Evolutionary conservation across 352 stramenopile species (phyloP), one percentile per base, ranked within the genome.

Genomic region (Globisporangium lucens): DNA sequence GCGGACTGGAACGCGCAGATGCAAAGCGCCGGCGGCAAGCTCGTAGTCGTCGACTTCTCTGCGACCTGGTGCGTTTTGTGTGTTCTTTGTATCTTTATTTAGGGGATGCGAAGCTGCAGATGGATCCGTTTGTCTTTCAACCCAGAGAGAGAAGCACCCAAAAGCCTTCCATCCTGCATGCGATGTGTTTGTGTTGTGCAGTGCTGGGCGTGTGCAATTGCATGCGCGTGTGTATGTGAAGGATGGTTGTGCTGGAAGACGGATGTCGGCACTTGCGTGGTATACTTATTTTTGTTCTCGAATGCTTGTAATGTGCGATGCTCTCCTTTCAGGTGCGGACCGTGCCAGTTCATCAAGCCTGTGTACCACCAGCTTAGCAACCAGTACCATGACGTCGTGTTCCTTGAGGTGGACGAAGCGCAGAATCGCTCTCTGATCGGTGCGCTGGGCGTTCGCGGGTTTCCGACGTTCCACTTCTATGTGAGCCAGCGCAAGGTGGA

Each of bases 391-490:
- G 89, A 96, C 70, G 90, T 97, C 36, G 85, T 97, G 57, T 97
- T 97, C 61, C 77, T 96, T 17, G 90, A 90, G 56, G 79, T 93
- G 53, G 85, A 94, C 49, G 87, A 97, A 73, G 90, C 78, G 33
- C 76, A 90, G 70, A 96, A 97, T 74, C 75, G 83, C 41, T 89
- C 92, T 63, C 72, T 97, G 36, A 94, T 97, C 69, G 52, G 76
- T 53, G 67, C 84, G 5, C 63, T 95, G 30, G 89, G 86, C 46
- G 87, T 97, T 33, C 80, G 82, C 17, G 88, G 86, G 30, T 97
- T 97, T 73, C 91, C 91, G 27, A 97, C 91, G 2, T 97, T 97
- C 73, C 88, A 95, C 70, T 95, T 97, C 67, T 97, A 97, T 71
- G 74, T 97, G 64, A 95, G 75, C 67, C 79, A 94, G 64, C 74